phyloP scores from a whole-genome alignment of 2,329 filamentous ascomycete genomes.

The Verticillium nubilum region DNA sequence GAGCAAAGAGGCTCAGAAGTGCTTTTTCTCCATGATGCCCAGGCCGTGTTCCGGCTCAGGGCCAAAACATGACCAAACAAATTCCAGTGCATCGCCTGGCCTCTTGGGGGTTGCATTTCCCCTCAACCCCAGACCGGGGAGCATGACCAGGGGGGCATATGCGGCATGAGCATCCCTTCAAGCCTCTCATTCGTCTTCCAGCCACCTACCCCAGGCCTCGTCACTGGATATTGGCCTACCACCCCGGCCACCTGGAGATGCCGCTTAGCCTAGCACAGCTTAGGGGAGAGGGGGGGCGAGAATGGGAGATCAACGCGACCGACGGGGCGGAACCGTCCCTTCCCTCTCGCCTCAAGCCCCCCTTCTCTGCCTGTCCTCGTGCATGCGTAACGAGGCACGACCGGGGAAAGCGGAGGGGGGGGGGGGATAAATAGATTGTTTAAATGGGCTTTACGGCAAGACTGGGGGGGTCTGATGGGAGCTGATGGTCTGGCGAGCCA shows the following conservation, averaged over 20 bases:
- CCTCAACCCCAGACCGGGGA: conserved; percentile 3
- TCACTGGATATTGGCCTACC: background rate
- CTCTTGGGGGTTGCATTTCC: conserved; percentile 1
- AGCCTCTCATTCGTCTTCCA: background rate
- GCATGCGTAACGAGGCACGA: background rate
- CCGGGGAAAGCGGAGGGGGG: background rate
- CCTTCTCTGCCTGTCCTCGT: background rate
- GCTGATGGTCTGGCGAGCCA: background rate
- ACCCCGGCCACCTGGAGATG: background rate
- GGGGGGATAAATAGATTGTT: background rate
- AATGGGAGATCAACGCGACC: conserved; percentile 1
- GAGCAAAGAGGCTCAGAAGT: background rate
- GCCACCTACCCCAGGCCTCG: background rate
- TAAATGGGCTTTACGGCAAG: background rate
- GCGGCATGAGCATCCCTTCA: background rate
- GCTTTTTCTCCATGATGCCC: background rate
- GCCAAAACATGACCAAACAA: background rate
- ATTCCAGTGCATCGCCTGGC: background rate
- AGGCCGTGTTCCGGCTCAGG: background rate
- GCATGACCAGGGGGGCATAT: background rate
- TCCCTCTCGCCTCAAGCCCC: background rate
- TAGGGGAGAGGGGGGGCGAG: background rate
- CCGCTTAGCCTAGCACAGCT: conserved; percentile 2
- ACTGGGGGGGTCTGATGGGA: background rate
- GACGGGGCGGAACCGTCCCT: conserved; percentile 1